Evolutionary conservation across 352 stramenopile species (phyloP).

Genomic region (Pythium pyrilobum): DNA sequence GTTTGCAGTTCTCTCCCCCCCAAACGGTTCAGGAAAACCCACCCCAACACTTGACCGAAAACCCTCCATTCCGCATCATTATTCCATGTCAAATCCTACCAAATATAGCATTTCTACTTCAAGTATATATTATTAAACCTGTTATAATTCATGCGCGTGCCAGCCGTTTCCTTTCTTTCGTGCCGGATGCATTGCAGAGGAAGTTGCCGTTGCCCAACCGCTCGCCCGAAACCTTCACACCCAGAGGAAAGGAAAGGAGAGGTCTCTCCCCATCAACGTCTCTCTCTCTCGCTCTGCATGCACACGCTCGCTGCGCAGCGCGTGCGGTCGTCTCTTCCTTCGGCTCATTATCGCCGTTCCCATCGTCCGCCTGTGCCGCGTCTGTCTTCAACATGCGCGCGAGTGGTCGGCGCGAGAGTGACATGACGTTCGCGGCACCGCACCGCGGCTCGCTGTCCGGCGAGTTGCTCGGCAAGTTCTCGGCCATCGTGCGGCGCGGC

Average conservation of each 20-base stretch:
- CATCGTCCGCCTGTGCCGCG: background rate
- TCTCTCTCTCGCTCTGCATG: background rate
- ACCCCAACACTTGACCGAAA: constrained; percentile 2
- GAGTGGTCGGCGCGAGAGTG: constrained; percentile 13
- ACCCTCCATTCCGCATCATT: background rate
- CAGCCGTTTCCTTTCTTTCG: constrained; percentile 18
- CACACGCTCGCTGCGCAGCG: background rate
- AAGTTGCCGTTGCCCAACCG: constrained; percentile 15
- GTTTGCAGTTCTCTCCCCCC: constrained; percentile 1
- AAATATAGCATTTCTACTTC: background rate
- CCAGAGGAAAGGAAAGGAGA: too few relatives aligned
- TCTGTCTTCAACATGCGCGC: too few relatives aligned
- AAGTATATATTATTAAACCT: constrained; percentile 1
- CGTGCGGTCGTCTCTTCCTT: background rate
- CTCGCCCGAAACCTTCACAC: too few relatives aligned
- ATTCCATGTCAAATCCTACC: background rate
- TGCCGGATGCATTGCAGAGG: background rate
- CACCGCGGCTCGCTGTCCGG: constrained; percentile 32
- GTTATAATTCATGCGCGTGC: constrained; percentile 1
- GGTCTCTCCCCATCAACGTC: background rate
- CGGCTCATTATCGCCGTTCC: background rate
- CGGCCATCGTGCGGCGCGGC: constrained; percentile 39
- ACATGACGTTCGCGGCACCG: constrained; percentile 12
- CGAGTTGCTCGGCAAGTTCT: constrained; percentile 42
- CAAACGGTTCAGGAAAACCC: background rate